phyloP scores from a whole-genome alignment of 768 basidiomycete genomes.

The Hypholoma sublateritium region DNA sequence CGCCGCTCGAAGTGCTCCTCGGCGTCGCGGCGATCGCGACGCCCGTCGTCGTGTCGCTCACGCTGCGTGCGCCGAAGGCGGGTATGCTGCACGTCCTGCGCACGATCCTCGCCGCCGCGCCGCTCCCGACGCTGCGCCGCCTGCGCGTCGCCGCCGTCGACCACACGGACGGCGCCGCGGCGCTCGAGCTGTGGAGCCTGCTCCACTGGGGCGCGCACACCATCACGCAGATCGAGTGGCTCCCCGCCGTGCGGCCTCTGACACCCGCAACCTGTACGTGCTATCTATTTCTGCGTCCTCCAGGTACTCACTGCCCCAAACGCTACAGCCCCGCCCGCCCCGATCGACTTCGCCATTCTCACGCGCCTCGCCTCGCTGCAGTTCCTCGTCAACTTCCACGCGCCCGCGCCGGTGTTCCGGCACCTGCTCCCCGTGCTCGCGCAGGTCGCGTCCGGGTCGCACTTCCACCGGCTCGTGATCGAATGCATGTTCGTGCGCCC shows the following conservation, averaged over 20 bases:
- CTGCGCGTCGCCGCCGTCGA: conserved; percentile 13
- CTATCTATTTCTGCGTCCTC: background rate
- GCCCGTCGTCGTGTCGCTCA: conserved; percentile 10
- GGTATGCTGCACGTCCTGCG: conserved; percentile 13
- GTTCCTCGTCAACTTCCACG: conserved; percentile 23
- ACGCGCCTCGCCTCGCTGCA: conserved; percentile 10
- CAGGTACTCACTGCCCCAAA: background rate
- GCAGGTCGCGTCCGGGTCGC: conserved; percentile 13
- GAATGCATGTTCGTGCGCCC: conserved; percentile 21
- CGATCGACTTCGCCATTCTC: conserved; percentile 16
- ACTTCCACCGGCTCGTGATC: conserved; percentile 14
- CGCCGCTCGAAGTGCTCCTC: conserved; percentile 12
- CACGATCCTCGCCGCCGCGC: conserved; percentile 9
- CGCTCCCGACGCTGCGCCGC: conserved; percentile 12
- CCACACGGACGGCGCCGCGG: conserved; percentile 8
- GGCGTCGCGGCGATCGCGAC: conserved; percentile 10
- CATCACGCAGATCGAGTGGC: conserved; percentile 19
- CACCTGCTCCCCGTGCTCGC: conserved; percentile 12
- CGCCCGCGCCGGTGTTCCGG: conserved; percentile 12
- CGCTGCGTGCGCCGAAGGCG: conserved; percentile 11
- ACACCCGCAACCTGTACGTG: conserved; percentile 13
- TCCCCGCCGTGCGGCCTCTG: conserved; percentile 12
- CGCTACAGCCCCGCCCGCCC: conserved; percentile 17
- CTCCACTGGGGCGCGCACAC: conserved; percentile 18
- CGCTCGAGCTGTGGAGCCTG: conserved; percentile 16